Evolutionary conservation across 306 rosid genomes (phyloP).

Genomic region (Casuarina glauca): DNA sequence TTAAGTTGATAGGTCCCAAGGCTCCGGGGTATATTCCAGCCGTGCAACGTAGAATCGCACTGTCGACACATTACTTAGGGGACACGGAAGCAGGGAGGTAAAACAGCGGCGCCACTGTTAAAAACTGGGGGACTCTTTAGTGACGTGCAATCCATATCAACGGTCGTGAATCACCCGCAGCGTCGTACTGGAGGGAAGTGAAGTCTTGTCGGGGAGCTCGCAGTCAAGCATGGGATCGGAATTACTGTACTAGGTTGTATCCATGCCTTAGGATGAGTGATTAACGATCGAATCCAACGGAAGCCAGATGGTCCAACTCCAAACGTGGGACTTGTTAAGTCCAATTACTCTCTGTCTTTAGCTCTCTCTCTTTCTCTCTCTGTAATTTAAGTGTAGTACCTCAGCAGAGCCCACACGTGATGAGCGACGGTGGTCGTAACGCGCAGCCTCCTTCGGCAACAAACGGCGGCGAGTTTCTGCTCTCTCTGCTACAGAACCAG

Average conservation of each 20-base stretch:
- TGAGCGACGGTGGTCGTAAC: conserved; percentile 73
- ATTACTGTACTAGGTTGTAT: background rate
- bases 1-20: no score
- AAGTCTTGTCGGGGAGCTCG: background rate
- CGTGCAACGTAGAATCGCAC: no score
- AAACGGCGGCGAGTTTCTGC: conserved; percentile 85
- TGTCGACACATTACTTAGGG: no score
- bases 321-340: background rate
- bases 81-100: no score
- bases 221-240: background rate
- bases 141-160: no score
- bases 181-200: no score
- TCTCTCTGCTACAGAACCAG: conserved; percentile 75
- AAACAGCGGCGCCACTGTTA: no score
- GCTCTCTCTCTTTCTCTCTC: background rate
- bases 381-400: background rate
- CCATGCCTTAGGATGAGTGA: background rate
- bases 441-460: conserved; percentile 41
- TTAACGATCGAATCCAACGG: background rate
- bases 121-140: no score
- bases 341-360: background rate
- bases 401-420: conserved; percentile 17
- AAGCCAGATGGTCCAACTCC: background rate
- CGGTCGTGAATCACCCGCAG: no score
- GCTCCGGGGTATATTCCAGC: no score